phyloP scores from a whole-genome alignment of 1,284 basidiomycete species.

The Agroathelia rolfsii region DNA sequence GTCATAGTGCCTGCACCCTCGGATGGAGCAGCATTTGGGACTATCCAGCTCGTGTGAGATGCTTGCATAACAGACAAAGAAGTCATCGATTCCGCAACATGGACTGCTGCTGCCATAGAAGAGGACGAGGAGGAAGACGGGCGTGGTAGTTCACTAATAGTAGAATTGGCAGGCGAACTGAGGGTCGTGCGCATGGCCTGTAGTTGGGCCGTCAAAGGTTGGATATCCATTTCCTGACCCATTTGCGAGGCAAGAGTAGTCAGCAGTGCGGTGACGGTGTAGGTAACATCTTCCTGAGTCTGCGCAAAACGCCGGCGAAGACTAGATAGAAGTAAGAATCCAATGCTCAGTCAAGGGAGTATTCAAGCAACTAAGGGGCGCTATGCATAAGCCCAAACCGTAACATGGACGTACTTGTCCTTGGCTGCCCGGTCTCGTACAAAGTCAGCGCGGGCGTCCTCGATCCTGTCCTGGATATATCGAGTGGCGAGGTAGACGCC shows the following conservation, averaged over 20 bases:
- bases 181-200: constrained; percentile 34
- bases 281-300: constrained; percentile 76
- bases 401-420: constrained; percentile 54
- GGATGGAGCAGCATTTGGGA: too few species aligned
- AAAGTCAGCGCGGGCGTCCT: constrained; percentile 62
- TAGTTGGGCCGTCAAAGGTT: constrained; percentile 65
- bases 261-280: constrained; percentile 72
- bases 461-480: constrained; percentile 58
- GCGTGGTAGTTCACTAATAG: constrained; percentile 13
- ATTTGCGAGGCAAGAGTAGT: constrained; percentile 71
- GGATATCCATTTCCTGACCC: constrained; percentile 74
- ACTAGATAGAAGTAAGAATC: constrained; percentile 27
- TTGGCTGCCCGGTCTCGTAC: constrained; percentile 56
- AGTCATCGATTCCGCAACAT: constrained; percentile 30
- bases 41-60: too few species aligned
- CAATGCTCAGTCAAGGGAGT: constrained; percentile 6
- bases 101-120: constrained; percentile 13
- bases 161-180: constrained; percentile 14
- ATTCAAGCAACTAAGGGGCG: too few species aligned
- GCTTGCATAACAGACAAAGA: too few species aligned
- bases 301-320: constrained; percentile 71
- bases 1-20: too few species aligned
- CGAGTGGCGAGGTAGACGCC: constrained; percentile 59
- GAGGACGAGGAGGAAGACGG: constrained; percentile 12
- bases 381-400: constrained; percentile 7